Base-by-base conservation (phyloP, 305 asterid species). In the Galium porrigens region DNA sequence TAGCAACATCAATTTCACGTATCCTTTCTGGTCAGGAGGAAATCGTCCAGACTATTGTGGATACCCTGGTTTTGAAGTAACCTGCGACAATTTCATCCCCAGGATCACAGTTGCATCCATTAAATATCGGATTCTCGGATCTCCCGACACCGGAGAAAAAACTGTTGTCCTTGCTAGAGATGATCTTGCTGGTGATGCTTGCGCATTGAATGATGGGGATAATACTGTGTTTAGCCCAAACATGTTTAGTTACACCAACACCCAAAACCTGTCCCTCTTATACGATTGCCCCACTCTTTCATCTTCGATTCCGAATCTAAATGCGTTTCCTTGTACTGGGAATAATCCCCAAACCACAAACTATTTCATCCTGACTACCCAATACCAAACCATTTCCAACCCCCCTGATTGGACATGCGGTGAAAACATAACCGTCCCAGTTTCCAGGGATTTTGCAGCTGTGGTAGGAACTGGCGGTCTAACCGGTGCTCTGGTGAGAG, bases 21-120 rank as follows among this genome's bases (percentile, higher is more conserved):
- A 71, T 66, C 71, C 71, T n/a, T 62, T 44, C 74, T 70, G 51
- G 53, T 63, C 73, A 7, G 66, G 55, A 4, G 11, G 1, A 52
- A 33, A 12, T 11, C 64, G 70, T 2, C 64, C 76, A 1, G 8
- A 5, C 3, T 29, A 3, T 18, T 74, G 79, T 48, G 79, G 79
- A 2, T 37, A 66, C 58, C 79, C 79, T 3, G 94, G 85, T 9
- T 84, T 81, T 71, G 32, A 76, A 64, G 72, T 83, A 25, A 42
- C 1, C 56, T 86, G 92, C 74, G 41, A 41, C 9, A 32, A 10
- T 3, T 22, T 48, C 48, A 78, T 22, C 22, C 22, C 81, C 3
- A 25, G 15, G 0, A 59, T 89, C 11, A 62, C 30, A 46, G 68
- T 72, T 6, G 54, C 72, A 22, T 68, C 83, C 1, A 6, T 30